Evolutionary conservation across 1,139 yeast species (phyloP).

Genomic region (Suhomyces yuchorum): DNA sequence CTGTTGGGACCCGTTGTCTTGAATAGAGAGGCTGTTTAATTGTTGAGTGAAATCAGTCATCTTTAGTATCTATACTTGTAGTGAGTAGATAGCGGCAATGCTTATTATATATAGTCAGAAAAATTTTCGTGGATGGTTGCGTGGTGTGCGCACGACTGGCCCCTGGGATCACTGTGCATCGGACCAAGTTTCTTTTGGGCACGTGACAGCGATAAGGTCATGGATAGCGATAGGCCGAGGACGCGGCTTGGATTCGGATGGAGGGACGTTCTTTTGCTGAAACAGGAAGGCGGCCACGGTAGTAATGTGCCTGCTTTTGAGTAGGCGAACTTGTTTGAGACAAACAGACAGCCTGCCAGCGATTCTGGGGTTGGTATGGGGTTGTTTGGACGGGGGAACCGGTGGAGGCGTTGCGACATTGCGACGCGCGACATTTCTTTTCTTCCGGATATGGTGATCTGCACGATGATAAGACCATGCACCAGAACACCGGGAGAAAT

Average conservation of each 20-base stretch:
- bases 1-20: constrained; percentile 19
- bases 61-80: constrained; percentile 7
- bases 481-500: no score
- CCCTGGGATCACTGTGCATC: background rate
- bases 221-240: constrained; percentile 2
- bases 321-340: no score
- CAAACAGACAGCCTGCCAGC: no score
- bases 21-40: constrained; percentile 47
- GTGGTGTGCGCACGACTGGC: constrained; percentile 11
- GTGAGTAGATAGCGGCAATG: constrained; percentile 8
- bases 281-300: no score
- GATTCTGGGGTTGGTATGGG: no score
- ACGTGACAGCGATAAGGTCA: constrained; percentile 13
- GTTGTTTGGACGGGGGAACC: no score
- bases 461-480: background rate
- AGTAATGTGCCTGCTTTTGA: no score
- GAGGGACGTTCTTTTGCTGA: background rate
- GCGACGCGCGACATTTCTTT: background rate
- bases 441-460: background rate
- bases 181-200: constrained; percentile 9
- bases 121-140: constrained; percentile 14
- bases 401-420: background rate
- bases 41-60: constrained; percentile 49
- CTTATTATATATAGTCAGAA: constrained; percentile 11
- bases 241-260: background rate